Evolutionary conservation across 2,329 filamentous ascomycete genomes (phyloP).

Genomic region (Hawksworthiomyces lignivorus): DNA sequence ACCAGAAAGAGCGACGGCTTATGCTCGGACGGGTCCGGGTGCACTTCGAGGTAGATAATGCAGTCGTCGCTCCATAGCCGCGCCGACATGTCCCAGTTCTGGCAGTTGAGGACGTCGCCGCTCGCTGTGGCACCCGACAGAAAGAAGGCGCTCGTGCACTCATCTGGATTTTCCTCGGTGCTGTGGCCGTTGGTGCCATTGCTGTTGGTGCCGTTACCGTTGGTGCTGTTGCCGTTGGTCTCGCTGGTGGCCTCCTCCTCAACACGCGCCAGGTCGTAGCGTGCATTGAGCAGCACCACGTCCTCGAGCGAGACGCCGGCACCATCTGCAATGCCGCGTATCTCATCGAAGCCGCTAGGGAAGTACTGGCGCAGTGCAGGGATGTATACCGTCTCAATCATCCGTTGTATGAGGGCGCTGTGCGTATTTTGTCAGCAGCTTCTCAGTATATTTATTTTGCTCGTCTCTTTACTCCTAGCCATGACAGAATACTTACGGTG

Average conservation of each 20-base stretch:
- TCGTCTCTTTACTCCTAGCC: too few species aligned
- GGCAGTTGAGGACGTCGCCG: constrained; percentile 9
- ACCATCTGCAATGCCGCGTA: constrained; percentile 19
- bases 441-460: too few species aligned
- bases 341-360: constrained; percentile 12
- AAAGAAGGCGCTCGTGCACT: constrained; percentile 15
- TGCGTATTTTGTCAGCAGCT: too few species aligned
- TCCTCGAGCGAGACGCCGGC: constrained; percentile 16
- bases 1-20: constrained; percentile 19
- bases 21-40: constrained; percentile 13
- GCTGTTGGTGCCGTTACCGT: too few species aligned
- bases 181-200: too few species aligned
- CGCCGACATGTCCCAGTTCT: constrained; percentile 16
- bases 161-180: too few species aligned
- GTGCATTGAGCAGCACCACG: constrained; percentile 18
- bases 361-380: too few species aligned
- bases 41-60: constrained; percentile 22
- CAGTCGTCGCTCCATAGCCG: constrained; percentile 16
- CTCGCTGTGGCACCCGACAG: constrained; percentile 3
- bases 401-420: too few species aligned
- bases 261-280: constrained; percentile 18
- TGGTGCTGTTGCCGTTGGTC: background rate
- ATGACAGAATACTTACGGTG: too few species aligned
- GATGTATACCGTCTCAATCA: too few species aligned
- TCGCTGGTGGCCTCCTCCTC: constrained; percentile 1